phyloP scores from a whole-genome alignment of 1,139 yeast genomes.

The Candida buenavistaensis region DNA sequence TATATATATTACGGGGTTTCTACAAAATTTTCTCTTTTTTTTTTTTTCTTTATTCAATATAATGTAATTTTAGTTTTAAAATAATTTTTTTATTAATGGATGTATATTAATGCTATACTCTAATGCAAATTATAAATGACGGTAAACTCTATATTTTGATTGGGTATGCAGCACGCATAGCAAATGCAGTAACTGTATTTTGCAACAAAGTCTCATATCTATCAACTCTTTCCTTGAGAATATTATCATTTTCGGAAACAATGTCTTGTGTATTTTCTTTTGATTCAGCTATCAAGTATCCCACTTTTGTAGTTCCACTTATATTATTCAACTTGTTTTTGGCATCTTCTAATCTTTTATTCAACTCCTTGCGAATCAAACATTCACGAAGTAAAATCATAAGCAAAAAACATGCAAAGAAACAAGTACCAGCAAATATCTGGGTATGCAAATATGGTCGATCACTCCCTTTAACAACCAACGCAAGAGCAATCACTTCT shows the following conservation, averaged over 20 bases:
- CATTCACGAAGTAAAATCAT: slow-evolving; percentile 34
- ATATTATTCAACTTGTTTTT: slow-evolving; percentile 9
- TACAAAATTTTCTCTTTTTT: background rate
- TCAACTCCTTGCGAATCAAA: slow-evolving; percentile 22
- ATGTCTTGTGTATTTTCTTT: slow-evolving; percentile 4
- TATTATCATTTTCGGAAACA: slow-evolving; percentile 13
- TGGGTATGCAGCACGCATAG: slow-evolving; percentile 26
- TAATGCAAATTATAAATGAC: background rate
- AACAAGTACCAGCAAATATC: slow-evolving; percentile 55
- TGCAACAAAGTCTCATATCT: slow-evolving; percentile 21
- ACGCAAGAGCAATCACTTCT: slow-evolving; percentile 50
- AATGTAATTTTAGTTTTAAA: slow-evolving; percentile 5
- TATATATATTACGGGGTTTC: slow-evolving; percentile 10
- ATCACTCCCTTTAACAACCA: slow-evolving; percentile 26
- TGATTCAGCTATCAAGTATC: slow-evolving; percentile 12
- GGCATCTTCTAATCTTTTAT: slow-evolving; percentile 14
- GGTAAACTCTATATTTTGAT: slow-evolving; percentile 19
- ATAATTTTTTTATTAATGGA: too few species aligned
- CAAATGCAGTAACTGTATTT: slow-evolving; percentile 11
- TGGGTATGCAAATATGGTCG: slow-evolving; percentile 61
- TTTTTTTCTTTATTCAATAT: background rate
- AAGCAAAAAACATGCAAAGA: slow-evolving; percentile 30
- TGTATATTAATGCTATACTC: background rate
- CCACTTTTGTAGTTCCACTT: slow-evolving; percentile 9
- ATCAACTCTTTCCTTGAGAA: slow-evolving; percentile 20